A percentile compares a stretch with the other conserved stretches of the same genome.
These are phyloP conservation scores for Trichoderma polysporum DNA, from an alignment of 2,329 filamentous ascomycete species.

Conservation along the genomic window DNA sequence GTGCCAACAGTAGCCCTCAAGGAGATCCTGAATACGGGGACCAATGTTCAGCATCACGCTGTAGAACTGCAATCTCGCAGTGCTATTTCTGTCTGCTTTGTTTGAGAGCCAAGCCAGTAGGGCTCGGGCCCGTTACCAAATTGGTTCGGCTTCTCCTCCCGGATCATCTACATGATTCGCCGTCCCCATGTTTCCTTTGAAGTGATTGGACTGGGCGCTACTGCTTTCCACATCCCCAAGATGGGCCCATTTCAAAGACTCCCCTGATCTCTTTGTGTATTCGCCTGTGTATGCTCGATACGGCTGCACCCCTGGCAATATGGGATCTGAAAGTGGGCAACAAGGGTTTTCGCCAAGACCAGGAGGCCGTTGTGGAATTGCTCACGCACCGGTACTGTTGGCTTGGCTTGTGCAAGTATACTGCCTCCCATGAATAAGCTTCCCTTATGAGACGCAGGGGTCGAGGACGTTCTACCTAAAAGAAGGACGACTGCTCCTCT, in stretches of 20 bases:
- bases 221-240: not conserved
- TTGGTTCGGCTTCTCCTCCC: constrained; percentile 9
- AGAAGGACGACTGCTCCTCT: constrained; percentile 11
- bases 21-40: not conserved
- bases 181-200: constrained; percentile 1
- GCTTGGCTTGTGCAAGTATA: not conserved
- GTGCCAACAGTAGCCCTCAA: not conserved
- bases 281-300: constrained; percentile 5
- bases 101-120: not conserved
- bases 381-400: not conserved
- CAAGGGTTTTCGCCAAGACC: constrained; percentile 3
- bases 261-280: constrained; percentile 11
- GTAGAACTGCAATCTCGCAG: constrained; percentile 7
- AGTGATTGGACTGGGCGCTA: constrained; percentile 1
- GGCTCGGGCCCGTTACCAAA: constrained; percentile 11
- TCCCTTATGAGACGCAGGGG: constrained; percentile 2
- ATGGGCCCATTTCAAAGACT: constrained; percentile 11
- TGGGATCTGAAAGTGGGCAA: not conserved
- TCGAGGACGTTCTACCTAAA: constrained; percentile 1
- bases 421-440: constrained; percentile 1
- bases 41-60: not conserved
- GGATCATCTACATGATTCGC: constrained; percentile 18
- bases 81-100: constrained; percentile 7
- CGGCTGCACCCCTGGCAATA: not conserved
- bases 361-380: not conserved